Evolutionary conservation across 2,329 filamentous ascomycete genomes (phyloP).

Genomic region (Grosmannia penicillata): DNA sequence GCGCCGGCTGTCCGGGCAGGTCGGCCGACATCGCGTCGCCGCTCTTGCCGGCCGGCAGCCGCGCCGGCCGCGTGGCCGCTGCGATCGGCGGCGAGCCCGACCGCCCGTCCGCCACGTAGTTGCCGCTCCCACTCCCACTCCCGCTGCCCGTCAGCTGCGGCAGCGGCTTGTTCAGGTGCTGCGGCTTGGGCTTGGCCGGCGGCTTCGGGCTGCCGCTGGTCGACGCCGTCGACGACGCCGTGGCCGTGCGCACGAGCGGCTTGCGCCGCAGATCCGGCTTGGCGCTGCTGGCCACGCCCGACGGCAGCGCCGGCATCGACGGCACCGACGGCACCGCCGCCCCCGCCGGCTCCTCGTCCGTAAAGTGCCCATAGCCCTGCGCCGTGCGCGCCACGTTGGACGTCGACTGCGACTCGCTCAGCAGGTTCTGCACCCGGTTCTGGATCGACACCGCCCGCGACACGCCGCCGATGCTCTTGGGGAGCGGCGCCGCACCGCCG

Average conservation of each 20-base stretch:
- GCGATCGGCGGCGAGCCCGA: constrained; percentile 26
- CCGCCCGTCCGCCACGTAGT: constrained; percentile 9
- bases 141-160: constrained; percentile 15
- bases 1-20: constrained; percentile 30
- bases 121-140: neutral
- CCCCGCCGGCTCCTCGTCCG: constrained; percentile 34
- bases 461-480: constrained; percentile 41
- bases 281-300: neutral
- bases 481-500: constrained; percentile 20
- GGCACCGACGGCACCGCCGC: constrained; percentile 12
- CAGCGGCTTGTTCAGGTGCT: constrained; percentile 36
- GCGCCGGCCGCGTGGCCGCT: constrained; percentile 9
- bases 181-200: constrained; percentile 44
- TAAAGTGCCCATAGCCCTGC: constrained; percentile 80
- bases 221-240: neutral
- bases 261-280: constrained; percentile 6
- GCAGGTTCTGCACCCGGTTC: constrained; percentile 71
- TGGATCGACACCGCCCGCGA: constrained; percentile 74
- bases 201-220: constrained; percentile 22
- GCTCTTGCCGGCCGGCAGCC: constrained; percentile 7
- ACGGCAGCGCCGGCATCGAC: constrained; percentile 6
- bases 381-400: constrained; percentile 53
- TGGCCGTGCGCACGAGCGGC: constrained; percentile 2
- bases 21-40: constrained; percentile 23
- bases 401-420: constrained; percentile 59